A percentile compares a stretch with the other conserved stretches of the same genome.
Evolutionary conservation across 164 flowering plant species (phyloP).

Genomic region (Magnolia sinica): DNA sequence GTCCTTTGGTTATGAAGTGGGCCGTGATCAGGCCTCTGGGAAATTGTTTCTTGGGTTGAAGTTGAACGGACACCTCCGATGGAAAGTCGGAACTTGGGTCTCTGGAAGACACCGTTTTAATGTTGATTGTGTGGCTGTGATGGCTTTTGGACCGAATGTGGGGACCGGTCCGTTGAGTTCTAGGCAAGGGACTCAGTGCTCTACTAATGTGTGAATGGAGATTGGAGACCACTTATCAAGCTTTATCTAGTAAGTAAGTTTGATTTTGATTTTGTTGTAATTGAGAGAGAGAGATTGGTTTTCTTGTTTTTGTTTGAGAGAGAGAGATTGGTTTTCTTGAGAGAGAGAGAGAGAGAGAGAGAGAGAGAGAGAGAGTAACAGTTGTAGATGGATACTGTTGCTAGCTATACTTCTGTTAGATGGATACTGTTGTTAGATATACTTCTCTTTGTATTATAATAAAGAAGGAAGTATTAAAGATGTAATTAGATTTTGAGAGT

Average conservation of each 20-base stretch:
- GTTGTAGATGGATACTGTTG: neutral
- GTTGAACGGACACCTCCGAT: conserved; percentile 48
- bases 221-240: neutral
- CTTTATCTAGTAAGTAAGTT: neutral
- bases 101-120: conserved; percentile 47
- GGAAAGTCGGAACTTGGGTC: conserved; percentile 75
- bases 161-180: conserved; percentile 14
- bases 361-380: neutral
- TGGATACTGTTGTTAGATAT: neutral
- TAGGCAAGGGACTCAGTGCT: conserved; percentile 26
- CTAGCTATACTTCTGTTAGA: neutral
- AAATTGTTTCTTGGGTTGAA: conserved; percentile 39
- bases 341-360: neutral
- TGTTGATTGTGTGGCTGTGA: conserved; percentile 38
- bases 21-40: conserved; percentile 45
- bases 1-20: conserved; percentile 49
- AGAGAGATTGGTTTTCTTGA: neutral
- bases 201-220: conserved; percentile 20
- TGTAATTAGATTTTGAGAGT: neutral
- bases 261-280: neutral
- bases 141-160: conserved; percentile 13
- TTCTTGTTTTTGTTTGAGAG: neutral
- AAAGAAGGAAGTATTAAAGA: neutral
- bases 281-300: neutral
- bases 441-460: too few relatives aligned